These are phyloP conservation scores for Vanderwaltozyma polyspora DNA, from an alignment of 805 yeast genomes.

Conservation along the genomic window DNA sequence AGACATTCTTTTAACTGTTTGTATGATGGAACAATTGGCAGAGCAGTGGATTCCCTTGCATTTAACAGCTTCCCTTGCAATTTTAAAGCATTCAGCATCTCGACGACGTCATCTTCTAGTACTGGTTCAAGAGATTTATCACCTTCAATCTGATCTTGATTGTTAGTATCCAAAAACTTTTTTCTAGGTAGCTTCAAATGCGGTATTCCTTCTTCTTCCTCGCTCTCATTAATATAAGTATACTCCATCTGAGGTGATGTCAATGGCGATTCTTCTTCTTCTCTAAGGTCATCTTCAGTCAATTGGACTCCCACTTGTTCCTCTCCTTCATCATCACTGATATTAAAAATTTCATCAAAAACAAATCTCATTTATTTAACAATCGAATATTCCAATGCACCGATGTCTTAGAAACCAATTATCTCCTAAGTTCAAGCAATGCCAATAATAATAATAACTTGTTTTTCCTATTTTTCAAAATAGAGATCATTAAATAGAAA, in stretches of 20 bases:
- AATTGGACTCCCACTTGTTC: no score
- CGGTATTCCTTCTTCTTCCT: slow-evolving; percentile 3
- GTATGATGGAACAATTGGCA: not conserved
- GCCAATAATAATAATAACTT: no score
- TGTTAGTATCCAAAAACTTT: not conserved
- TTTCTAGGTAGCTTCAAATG: slow-evolving; percentile 2
- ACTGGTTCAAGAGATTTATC: not conserved
- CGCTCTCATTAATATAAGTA: slow-evolving; percentile 4
- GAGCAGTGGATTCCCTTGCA: not conserved
- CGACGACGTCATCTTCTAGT: no score
- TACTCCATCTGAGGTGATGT: slow-evolving; percentile 1
- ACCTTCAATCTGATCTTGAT: not conserved
- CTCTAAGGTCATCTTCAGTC: no score
- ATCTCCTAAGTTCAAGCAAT: no score
- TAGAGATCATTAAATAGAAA: no score
- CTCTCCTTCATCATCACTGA: not conserved
- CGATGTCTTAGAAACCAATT: no score
- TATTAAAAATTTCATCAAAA: slow-evolving; percentile 3
- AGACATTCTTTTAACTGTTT: no score
- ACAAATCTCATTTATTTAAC: slow-evolving; percentile 3
- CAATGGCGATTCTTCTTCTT: not conserved
- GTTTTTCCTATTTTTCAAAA: no score
- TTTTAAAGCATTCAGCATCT: not conserved
- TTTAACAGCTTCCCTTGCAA: slow-evolving; percentile 1
- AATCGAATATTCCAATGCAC: no score